phyloP scores from a whole-genome alignment of 2,329 filamentous ascomycete species.

The Magnaporthiopsis incrustans region DNA sequence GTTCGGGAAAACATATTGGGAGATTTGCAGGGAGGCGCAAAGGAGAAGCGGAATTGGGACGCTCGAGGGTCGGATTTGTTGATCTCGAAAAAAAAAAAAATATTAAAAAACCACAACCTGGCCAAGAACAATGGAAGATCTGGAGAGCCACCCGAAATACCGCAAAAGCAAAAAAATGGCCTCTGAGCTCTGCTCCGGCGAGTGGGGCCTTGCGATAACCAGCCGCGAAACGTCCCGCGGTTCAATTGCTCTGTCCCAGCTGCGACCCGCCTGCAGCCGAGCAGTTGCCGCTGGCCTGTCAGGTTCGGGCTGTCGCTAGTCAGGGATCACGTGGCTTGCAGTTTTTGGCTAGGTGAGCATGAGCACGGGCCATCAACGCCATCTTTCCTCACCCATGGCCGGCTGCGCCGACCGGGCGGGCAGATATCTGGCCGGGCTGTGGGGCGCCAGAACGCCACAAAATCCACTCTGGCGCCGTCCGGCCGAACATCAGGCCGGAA shows the following conservation, averaged over 20 bases:
- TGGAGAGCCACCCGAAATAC: constrained; percentile 3
- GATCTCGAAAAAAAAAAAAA: too few relatives aligned
- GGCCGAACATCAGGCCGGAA: constrained; percentile 1
- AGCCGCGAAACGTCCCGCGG: neutral
- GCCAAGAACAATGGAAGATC: neutral
- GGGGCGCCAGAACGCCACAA: neutral
- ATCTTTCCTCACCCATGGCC: too few relatives aligned
- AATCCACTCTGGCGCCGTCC: neutral
- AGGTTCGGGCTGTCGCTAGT: too few relatives aligned
- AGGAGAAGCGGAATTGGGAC: neutral
- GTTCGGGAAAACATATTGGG: neutral
- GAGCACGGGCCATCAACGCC: too few relatives aligned
- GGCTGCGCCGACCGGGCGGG: too few relatives aligned
- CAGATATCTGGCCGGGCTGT: too few relatives aligned
- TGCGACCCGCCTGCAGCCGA: neutral
- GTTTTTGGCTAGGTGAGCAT: too few relatives aligned
- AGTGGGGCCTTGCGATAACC: constrained; percentile 4
- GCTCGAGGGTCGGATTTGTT: neutral
- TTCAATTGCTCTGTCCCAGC: neutral
- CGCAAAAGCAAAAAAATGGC: constrained; percentile 3
- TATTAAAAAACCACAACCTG: too few relatives aligned
- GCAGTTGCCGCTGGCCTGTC: constrained; percentile 4
- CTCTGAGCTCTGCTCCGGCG: too few relatives aligned
- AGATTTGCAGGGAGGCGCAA: neutral
- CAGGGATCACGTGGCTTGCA: too few relatives aligned